Conservation (phyloP, 1,284 basidiomycete species). For the Stereum hirsutum region DNA sequence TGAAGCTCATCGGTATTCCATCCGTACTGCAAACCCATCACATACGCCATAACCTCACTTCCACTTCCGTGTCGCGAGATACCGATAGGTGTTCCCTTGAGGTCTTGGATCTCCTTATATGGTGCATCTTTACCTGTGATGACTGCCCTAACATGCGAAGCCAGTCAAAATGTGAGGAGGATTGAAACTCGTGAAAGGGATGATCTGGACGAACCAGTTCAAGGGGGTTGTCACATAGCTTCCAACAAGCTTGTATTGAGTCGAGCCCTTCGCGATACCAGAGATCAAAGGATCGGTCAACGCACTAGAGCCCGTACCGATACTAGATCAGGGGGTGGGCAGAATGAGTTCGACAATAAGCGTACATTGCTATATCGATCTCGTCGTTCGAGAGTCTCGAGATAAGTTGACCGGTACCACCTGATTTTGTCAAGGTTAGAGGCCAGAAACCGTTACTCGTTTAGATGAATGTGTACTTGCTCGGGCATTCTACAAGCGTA, state of each 20-base stretch:
- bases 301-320: conserved; percentile 35
- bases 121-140: conserved; percentile 75
- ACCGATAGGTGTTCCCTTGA: conserved; percentile 79
- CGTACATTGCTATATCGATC: conserved; percentile 85
- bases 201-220: conserved; percentile 68
- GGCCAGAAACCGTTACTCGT: background rate
- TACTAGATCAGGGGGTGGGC: background rate
- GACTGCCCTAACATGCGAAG: conserved; percentile 61
- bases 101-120: conserved; percentile 68
- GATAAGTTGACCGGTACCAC: conserved; percentile 89
- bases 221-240: conserved; percentile 87
- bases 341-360: background rate
- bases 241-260: conserved; percentile 86
- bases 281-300: conserved; percentile 92
- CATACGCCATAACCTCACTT: conserved; percentile 90
- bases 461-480: conserved; percentile 29
- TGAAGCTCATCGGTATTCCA: conserved; percentile 68
- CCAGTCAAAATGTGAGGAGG: background rate
- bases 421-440: conserved; percentile 29
- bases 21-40: conserved; percentile 83
- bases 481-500: conserved; percentile 83
- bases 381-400: conserved; percentile 74
- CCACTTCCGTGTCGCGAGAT: conserved; percentile 88
- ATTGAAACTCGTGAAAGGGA: background rate
- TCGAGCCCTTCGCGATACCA: conserved; percentile 84